A percentile compares a stretch with the other conserved stretches of the same genome.
Evolutionary conservation across 805 yeast genomes (phyloP).

Genomic region (Starmerella bombicola): DNA sequence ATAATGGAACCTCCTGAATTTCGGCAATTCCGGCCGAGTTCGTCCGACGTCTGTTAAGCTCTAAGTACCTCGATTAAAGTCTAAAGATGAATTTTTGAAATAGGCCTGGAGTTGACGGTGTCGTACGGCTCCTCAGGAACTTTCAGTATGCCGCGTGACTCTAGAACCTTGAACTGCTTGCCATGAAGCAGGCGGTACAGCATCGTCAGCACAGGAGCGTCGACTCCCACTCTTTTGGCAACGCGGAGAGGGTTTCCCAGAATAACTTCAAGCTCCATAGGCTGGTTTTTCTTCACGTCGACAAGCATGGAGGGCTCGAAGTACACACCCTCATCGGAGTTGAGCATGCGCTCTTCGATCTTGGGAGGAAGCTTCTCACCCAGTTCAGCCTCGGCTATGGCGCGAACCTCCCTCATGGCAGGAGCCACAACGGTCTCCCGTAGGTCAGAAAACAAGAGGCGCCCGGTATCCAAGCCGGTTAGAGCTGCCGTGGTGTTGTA

Average conservation of each 20-base stretch:
- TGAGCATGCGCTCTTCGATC: constrained; percentile 40
- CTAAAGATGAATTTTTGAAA: too few species aligned
- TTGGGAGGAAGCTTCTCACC: constrained; percentile 43
- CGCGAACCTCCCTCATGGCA: constrained; percentile 54
- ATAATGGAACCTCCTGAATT: too few species aligned
- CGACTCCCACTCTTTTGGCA: constrained; percentile 38
- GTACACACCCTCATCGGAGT: constrained; percentile 46
- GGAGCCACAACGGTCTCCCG: constrained; percentile 36
- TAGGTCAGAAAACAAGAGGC: constrained; percentile 38
- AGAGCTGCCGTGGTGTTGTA: constrained; percentile 52
- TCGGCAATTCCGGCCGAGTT: too few species aligned
- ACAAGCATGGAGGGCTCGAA: constrained; percentile 65
- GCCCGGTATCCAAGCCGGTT: constrained; percentile 47
- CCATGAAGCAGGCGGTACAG: constrained; percentile 49
- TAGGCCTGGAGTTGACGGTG: too few species aligned
- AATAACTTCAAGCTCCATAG: constrained; percentile 59
- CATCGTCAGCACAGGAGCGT: constrained; percentile 47
- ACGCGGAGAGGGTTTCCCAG: constrained; percentile 49
- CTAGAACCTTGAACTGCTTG: constrained; percentile 51
- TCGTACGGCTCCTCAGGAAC: constrained; percentile 31
- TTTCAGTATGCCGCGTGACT: constrained; percentile 36
- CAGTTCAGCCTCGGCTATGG: constrained; percentile 52
- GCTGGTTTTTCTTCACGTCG: constrained; percentile 52
- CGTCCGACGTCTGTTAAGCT: too few species aligned
- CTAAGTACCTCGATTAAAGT: too few species aligned